Evolutionary conservation across 1,284 basidiomycete genomes (phyloP).

Genomic region (Taiwanofungus camphoratus): DNA sequence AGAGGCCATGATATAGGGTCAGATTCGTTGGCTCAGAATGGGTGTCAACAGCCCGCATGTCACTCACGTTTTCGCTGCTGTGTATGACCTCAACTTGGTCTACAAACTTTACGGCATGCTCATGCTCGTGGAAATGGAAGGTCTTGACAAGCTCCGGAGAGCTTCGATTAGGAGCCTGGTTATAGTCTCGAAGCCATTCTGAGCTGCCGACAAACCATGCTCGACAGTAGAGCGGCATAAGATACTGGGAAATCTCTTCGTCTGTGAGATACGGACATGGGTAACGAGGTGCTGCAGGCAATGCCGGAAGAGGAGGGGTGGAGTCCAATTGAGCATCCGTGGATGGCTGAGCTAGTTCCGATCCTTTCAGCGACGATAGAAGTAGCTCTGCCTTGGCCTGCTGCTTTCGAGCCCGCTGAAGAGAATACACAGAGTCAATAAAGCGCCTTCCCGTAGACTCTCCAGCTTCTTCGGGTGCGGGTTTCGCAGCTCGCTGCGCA

Average conservation of each 20-base stretch:
- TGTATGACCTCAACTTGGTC: constrained; percentile 23
- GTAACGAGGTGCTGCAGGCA: constrained; percentile 17
- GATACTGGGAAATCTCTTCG: constrained; percentile 27
- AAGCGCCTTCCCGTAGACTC: too few species aligned
- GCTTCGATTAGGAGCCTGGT: neutral
- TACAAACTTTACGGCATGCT: constrained; percentile 25
- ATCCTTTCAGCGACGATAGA: too few species aligned
- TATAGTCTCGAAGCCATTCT: constrained; percentile 5
- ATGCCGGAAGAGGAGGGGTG: constrained; percentile 8
- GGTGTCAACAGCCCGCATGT: constrained; percentile 2
- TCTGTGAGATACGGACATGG: constrained; percentile 20
- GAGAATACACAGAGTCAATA: too few species aligned
- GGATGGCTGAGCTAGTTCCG: too few species aligned
- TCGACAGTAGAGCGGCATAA: constrained; percentile 27
- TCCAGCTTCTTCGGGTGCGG: too few species aligned
- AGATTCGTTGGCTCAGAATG: neutral
- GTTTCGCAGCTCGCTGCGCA: too few species aligned
- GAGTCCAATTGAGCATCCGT: too few species aligned
- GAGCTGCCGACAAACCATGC: constrained; percentile 29
- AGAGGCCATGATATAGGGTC: neutral
- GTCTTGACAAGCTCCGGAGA: constrained; percentile 19
- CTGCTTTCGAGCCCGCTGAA: too few species aligned
- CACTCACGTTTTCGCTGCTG: constrained; percentile 28
- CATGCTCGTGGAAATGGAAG: constrained; percentile 23
- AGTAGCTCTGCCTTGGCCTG: too few species aligned